Evolutionary conservation across 2,329 filamentous ascomycete genomes (phyloP).

Genomic region (Monosporascus sp.): DNA sequence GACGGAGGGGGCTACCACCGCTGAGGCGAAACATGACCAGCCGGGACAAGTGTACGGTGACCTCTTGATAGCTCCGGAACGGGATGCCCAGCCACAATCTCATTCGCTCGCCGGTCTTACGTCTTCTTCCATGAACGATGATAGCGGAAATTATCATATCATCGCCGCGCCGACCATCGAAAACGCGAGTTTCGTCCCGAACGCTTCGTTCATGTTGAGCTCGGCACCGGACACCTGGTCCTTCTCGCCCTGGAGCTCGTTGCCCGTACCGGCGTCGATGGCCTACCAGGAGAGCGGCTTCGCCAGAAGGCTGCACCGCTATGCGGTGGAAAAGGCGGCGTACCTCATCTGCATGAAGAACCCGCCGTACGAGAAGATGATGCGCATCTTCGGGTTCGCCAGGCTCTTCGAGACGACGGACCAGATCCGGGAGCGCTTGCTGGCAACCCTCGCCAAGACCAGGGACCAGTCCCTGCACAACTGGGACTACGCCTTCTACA

Average conservation of each 20-base stretch:
- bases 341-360: slow-evolving; percentile 47
- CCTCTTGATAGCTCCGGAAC: slow-evolving; percentile 11
- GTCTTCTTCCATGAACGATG: slow-evolving; percentile 1
- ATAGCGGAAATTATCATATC: slow-evolving; percentile 36
- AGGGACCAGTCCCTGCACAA: slow-evolving; percentile 45
- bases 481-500: slow-evolving; percentile 56
- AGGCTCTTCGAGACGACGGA: slow-evolving; percentile 53
- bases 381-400: slow-evolving; percentile 65
- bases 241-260: slow-evolving; percentile 28
- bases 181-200: slow-evolving; percentile 49
- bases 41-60: slow-evolving; percentile 9
- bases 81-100: background rate
- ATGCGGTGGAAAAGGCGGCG: slow-evolving; percentile 57
- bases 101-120: background rate
- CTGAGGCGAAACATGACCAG: slow-evolving; percentile 4
- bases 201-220: slow-evolving; percentile 21
- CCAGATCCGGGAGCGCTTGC: slow-evolving; percentile 39
- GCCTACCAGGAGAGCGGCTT: slow-evolving; percentile 63
- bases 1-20: background rate
- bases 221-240: slow-evolving; percentile 20
- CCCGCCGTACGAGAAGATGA: slow-evolving; percentile 42
- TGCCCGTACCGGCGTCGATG: slow-evolving; percentile 48
- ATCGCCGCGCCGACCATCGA: slow-evolving; percentile 45
- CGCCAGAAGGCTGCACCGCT: slow-evolving; percentile 63
- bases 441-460: slow-evolving; percentile 25